phyloP scores from a whole-genome alignment of 345 rosid genomes.

The Anastatica hierochuntica region DNA sequence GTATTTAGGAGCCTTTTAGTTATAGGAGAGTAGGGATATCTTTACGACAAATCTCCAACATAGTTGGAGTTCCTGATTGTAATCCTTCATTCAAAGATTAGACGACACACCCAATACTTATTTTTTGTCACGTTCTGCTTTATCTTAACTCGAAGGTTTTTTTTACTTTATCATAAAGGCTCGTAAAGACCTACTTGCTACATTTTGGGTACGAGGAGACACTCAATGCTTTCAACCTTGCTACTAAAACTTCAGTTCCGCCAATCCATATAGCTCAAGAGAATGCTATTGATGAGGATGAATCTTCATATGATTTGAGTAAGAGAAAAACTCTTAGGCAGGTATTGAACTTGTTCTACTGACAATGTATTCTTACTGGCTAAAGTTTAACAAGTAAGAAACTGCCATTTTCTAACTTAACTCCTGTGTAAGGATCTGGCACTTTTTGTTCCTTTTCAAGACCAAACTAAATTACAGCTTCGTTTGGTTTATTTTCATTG shows the following conservation, averaged over 20 bases:
- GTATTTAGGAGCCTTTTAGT: neutral
- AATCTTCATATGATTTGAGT: constrained; percentile 55
- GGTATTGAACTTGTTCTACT: too few species aligned
- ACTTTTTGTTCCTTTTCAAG: constrained; percentile 3
- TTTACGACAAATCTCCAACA: too few species aligned
- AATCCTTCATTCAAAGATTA: neutral
- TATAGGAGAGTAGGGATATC: neutral
- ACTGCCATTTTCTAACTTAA: too few species aligned
- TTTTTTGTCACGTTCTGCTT: neutral
- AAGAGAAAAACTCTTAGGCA: constrained; percentile 69
- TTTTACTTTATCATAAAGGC: constrained; percentile 40
- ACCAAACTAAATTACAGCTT: neutral
- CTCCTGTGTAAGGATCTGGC: too few species aligned
- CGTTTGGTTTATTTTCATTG: constrained; percentile 9
- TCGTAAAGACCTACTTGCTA: constrained; percentile 75
- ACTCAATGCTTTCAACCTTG: constrained; percentile 77
- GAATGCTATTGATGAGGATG: constrained; percentile 55
- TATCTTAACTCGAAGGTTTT: neutral
- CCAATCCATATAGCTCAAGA: constrained; percentile 51
- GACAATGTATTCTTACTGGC: too few species aligned
- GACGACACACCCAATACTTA: neutral
- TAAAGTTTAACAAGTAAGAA: too few species aligned
- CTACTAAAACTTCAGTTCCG: constrained; percentile 60
- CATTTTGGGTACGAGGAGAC: constrained; percentile 96
- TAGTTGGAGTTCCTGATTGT: neutral